These are phyloP conservation scores for Kwoniella dendrophila DNA, from an alignment of 768 basidiomycete species.

Conservation along the genomic window DNA sequence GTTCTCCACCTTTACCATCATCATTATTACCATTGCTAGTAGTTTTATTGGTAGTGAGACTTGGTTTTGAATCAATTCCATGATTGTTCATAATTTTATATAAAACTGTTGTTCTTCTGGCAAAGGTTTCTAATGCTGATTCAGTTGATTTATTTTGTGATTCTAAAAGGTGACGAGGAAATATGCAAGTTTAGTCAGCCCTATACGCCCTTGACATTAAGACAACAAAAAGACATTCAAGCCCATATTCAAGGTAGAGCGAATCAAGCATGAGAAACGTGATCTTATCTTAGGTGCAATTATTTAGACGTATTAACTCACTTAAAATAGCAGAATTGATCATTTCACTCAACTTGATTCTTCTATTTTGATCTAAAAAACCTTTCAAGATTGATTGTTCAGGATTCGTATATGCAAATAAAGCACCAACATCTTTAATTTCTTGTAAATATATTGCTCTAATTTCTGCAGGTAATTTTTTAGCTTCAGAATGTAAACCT, in stretches of 20 bases:
- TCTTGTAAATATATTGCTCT: conserved; percentile 69
- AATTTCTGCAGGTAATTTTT: conserved; percentile 65
- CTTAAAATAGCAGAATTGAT: conserved; percentile 83
- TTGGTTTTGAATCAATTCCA: conserved; percentile 33
- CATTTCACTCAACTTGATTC: conserved; percentile 82
- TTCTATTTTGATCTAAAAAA: conserved; percentile 74
- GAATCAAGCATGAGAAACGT: not conserved
- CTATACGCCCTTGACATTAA: not conserved
- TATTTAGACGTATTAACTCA: conserved; percentile 58
- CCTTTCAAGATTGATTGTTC: conserved; percentile 73
- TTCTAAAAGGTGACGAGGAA: not conserved
- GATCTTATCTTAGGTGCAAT: not conserved
- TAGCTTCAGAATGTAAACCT: conserved; percentile 69
- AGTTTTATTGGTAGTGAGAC: conserved; percentile 23
- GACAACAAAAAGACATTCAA: too few species aligned
- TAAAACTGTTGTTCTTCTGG: conserved; percentile 29
- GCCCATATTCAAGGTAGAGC: not conserved
- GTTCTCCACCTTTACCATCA: conserved; percentile 35
- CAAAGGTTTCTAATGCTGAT: conserved; percentile 29
- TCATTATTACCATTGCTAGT: not conserved
- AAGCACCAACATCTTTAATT: conserved; percentile 70
- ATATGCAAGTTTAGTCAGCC: not conserved
- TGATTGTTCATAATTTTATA: conserved; percentile 31
- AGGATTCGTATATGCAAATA: conserved; percentile 81
- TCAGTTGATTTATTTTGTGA: conserved; percentile 8